Conservation (phyloP, 2,329 filamentous ascomycete genomes). For the Lasiodiplodia gonubiensis region DNA sequence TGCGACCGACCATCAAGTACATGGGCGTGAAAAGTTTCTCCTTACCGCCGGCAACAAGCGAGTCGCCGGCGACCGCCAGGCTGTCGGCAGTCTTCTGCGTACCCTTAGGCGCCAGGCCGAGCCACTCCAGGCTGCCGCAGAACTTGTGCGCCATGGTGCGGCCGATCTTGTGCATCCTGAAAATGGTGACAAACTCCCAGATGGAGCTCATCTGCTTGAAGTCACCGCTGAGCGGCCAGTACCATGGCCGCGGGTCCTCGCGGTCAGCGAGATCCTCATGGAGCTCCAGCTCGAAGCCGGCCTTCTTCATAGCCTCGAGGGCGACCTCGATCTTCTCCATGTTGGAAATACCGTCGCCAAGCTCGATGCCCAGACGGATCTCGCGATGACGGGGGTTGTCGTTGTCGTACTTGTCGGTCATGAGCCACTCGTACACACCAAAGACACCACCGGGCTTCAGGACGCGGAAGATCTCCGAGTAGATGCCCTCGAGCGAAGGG, state of each 20-base stretch:
- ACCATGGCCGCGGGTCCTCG: slow-evolving; percentile 82
- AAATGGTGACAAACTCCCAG: slow-evolving; percentile 80
- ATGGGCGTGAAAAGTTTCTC: slow-evolving; percentile 97
- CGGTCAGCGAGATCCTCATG: slow-evolving; percentile 86
- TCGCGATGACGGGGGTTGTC: slow-evolving; percentile 83
- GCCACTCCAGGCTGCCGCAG: slow-evolving; percentile 74
- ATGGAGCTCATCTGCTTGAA: slow-evolving; percentile 81
- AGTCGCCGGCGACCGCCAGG: slow-evolving; percentile 80
- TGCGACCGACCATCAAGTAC: slow-evolving; percentile 95
- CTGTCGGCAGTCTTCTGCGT: slow-evolving; percentile 96
- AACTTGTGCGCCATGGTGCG: slow-evolving; percentile 76
- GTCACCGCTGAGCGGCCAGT: slow-evolving; percentile 87
- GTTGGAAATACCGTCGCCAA: slow-evolving; percentile 95
- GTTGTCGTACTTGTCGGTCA: slow-evolving; percentile 96
- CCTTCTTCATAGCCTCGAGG: slow-evolving; percentile 80
- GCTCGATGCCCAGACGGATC: slow-evolving; percentile 93
- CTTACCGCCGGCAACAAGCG: slow-evolving; percentile 82
- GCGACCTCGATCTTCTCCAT: slow-evolving; percentile 90
- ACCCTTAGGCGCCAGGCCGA: slow-evolving; percentile 77
- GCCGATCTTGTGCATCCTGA: slow-evolving; percentile 87
- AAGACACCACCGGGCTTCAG: slow-evolving; percentile 96
- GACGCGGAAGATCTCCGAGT: slow-evolving; percentile 91
- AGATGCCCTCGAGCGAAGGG: slow-evolving; percentile 86
- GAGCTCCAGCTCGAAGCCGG: slow-evolving; percentile 82
- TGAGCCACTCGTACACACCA: slow-evolving; percentile 98